Conservation (phyloP, 352 stramenopile species). For the Phytophthora citricola region DNA sequence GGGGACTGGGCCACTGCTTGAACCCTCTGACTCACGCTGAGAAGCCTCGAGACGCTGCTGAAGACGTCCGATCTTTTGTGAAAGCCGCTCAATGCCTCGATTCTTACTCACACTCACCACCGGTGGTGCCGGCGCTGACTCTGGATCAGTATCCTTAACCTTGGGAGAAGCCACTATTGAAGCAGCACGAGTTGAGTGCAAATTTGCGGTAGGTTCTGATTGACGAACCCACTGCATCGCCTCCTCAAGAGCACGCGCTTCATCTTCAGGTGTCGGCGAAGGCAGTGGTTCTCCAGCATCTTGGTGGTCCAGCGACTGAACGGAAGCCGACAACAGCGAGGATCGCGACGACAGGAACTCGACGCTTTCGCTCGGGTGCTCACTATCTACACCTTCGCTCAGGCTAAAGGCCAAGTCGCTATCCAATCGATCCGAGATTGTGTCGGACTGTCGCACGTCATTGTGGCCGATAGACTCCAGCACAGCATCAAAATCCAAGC, state of each 20-base stretch:
- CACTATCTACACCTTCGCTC: slow-evolving; percentile 29
- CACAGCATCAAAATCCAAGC: slow-evolving; percentile 56
- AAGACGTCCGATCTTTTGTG: slow-evolving; percentile 56
- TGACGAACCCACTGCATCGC: slow-evolving; percentile 44
- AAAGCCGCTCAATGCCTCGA: slow-evolving; percentile 51
- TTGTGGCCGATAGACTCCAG: slow-evolving; percentile 41
- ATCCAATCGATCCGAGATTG: slow-evolving; percentile 23
- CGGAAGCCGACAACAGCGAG: slow-evolving; percentile 35
- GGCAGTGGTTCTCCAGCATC: slow-evolving; percentile 41
- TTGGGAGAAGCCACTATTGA: not conserved
- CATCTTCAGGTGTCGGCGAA: slow-evolving; percentile 25
- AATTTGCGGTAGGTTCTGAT: slow-evolving; percentile 30
- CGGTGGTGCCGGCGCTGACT: not conserved
- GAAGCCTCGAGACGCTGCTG: slow-evolving; percentile 53
- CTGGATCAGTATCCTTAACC: slow-evolving; percentile 1
- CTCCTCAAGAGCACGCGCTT: slow-evolving; percentile 40
- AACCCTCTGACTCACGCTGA: slow-evolving; percentile 28
- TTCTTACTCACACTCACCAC: slow-evolving; percentile 45
- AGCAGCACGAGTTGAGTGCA: slow-evolving; percentile 4
- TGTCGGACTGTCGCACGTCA: slow-evolving; percentile 23
- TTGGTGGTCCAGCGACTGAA: slow-evolving; percentile 40
- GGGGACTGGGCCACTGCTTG: slow-evolving; percentile 4
- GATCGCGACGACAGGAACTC: slow-evolving; percentile 39
- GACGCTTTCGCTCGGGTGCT: slow-evolving; percentile 25
- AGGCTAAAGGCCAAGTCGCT: slow-evolving; percentile 36